These are phyloP conservation scores for Starmerella bacillaris DNA, from an alignment of 805 yeast species.

Conservation along the genomic window DNA sequence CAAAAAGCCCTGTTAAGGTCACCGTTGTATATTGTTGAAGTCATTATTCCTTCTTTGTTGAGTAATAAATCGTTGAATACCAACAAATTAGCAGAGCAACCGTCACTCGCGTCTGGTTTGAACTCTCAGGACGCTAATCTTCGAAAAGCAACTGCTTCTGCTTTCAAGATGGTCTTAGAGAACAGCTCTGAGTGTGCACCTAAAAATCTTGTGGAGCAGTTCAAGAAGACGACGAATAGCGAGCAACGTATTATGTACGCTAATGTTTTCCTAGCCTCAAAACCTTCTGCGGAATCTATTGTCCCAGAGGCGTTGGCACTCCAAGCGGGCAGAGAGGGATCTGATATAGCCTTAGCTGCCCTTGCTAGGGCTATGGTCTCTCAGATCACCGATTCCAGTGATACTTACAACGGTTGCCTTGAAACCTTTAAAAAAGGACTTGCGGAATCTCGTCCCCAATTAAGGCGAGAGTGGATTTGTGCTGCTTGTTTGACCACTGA, in stretches of 20 bases:
- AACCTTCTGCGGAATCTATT: constrained; percentile 9
- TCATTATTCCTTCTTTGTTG: constrained; percentile 36
- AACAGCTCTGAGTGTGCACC: constrained; percentile 25
- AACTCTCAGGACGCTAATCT: constrained; percentile 57
- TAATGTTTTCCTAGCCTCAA: constrained; percentile 25
- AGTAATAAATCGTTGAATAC: constrained; percentile 25
- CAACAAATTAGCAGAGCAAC: constrained; percentile 24
- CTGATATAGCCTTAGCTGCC: constrained; percentile 42
- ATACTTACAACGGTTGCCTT: constrained; percentile 4
- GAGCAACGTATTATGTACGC: constrained; percentile 48
- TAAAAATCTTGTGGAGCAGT: constrained; percentile 37
- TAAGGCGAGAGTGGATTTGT: constrained; percentile 51
- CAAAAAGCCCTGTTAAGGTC: constrained; percentile 64
- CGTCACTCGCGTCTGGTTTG: constrained; percentile 37
- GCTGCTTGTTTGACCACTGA: constrained; percentile 13
- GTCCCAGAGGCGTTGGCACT: constrained; percentile 32
- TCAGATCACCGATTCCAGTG: constrained; percentile 11
- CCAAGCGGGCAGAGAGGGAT: constrained; percentile 52
- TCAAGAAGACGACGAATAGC: constrained; percentile 41
- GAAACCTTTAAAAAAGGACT: constrained; percentile 38
- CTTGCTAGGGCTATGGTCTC: constrained; percentile 32
- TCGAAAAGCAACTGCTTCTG: constrained; percentile 31
- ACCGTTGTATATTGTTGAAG: constrained; percentile 50
- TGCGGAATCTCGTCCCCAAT: constrained; percentile 40
- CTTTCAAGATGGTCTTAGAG: constrained; percentile 22